Base-by-base conservation (phyloP, 768 basidiomycete species). In the Antrodiella citrinella region DNA sequence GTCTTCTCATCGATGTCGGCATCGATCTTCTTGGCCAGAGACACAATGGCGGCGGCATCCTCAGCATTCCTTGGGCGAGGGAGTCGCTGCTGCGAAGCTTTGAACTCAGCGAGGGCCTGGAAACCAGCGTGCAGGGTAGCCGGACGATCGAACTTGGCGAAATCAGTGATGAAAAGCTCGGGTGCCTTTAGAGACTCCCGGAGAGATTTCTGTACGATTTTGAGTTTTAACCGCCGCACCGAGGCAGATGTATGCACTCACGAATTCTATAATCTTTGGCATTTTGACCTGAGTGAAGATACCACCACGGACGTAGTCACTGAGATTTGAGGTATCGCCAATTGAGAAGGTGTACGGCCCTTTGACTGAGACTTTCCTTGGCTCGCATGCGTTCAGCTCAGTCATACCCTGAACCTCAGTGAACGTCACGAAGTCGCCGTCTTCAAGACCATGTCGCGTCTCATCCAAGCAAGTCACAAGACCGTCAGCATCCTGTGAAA, bases 211-310 rank as follows among this genome's bases (percentile, higher is more conserved):
- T 99, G 58, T 26, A 21, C 13, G 10, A 21, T 26, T 20, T 41
- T 11, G 10, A 23, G 44, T 26, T 35, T 56, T 12, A 30, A 45
- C 23, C 15, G 21, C 11, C 35, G 13, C 21, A 39, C 22, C 2
- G 4, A 35, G 7, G 7, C 30, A 35, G 15, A 7, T 7, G 15
- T 35, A 35, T 10, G 15, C 13, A 76, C 92, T 62, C 59, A 97
- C 95, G 61, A 97, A 99, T 64, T 92, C 81, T 45, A 97, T 71
- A 45, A 92, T 77, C 71, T 95, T 98, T 9, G 96, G 96, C 92
- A 97, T 95, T 72, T 98, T 99, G 55, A 98, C 93, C 67, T 99
- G 96, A 4, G 90, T 92, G 66, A 97, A 99, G 54, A 94, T 86
- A 30, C 96, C 96, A 21, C 95, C 96, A 23, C 80, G 64, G 57